Evolutionary conservation across 2,329 filamentous ascomycete species (phyloP).

Genomic region (Stachybotrys chlorohalonatus): DNA sequence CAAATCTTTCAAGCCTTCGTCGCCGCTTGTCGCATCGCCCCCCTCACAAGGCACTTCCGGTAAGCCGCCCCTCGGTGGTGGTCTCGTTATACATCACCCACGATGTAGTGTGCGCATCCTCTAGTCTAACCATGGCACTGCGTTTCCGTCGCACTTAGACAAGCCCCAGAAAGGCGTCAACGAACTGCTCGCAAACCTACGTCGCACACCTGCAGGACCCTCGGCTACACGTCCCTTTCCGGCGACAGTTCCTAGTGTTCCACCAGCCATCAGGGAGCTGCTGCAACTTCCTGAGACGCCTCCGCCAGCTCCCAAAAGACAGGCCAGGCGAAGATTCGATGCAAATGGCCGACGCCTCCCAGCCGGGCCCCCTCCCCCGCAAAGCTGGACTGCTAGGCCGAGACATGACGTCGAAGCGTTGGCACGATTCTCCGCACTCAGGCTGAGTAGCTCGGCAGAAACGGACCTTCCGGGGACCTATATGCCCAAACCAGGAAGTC

Average conservation of each 20-base stretch:
- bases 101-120: slow-evolving; percentile 8
- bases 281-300: slow-evolving; percentile 51
- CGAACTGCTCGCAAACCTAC: slow-evolving; percentile 41
- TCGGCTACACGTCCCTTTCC: slow-evolving; percentile 17
- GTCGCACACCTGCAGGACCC: slow-evolving; percentile 26
- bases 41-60: slow-evolving; percentile 16
- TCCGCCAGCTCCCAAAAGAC: slow-evolving; percentile 37
- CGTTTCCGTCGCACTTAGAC: slow-evolving; percentile 13
- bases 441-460: neutral
- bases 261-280: slow-evolving; percentile 48
- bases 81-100: neutral
- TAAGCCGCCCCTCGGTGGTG: slow-evolving; percentile 7
- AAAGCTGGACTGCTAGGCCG: slow-evolving; percentile 39
- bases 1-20: slow-evolving; percentile 49
- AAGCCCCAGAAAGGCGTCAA: slow-evolving; percentile 40
- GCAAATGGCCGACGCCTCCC: slow-evolving; percentile 40
- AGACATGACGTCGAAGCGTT: slow-evolving; percentile 7
- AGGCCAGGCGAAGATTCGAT: slow-evolving; percentile 31
- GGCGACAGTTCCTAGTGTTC: slow-evolving; percentile 41
- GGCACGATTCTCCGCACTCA: slow-evolving; percentile 9
- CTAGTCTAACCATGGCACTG: slow-evolving; percentile 1
- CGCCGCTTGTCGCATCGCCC: slow-evolving; percentile 23
- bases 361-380: slow-evolving; percentile 49
- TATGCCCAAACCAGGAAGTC: slow-evolving; percentile 33
- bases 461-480: slow-evolving; percentile 34